Percentiles rank a stretch among this genome's conserved stretches.
Evolutionary conservation across 805 yeast genomes (phyloP).

Genomic region (baker's yeast (Saccharomyces cerevisiae)): DNA sequence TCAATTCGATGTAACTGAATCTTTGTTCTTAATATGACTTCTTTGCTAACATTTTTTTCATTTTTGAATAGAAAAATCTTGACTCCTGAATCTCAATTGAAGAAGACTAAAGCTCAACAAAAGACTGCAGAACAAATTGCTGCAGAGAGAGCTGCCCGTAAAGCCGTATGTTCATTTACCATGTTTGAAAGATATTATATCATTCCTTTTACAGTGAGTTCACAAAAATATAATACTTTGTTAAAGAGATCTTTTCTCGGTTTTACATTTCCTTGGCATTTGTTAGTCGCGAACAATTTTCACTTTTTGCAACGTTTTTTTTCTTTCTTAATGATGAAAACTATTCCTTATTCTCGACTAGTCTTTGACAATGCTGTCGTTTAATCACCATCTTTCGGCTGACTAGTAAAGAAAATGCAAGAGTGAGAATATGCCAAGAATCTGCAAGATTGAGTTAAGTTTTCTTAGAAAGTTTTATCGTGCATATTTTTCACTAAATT

Average conservation of each 20-base stretch:
- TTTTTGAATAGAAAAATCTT: slow-evolving; percentile 33
- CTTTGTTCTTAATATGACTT: neutral
- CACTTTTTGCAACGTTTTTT: neutral
- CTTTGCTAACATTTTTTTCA: neutral
- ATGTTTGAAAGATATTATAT: neutral
- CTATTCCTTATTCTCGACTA: slow-evolving; percentile 49
- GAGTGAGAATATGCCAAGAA: neutral
- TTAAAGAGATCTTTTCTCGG: neutral
- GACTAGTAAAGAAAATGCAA: slow-evolving; percentile 29
- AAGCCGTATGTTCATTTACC: slow-evolving; percentile 57
- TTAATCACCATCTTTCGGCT: slow-evolving; percentile 73
- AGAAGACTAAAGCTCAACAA: slow-evolving; percentile 71
- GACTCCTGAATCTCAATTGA: slow-evolving; percentile 77
- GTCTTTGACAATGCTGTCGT: slow-evolving; percentile 63
- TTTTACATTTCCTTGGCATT: neutral
- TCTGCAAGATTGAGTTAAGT: neutral
- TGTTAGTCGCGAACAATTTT: slow-evolving; percentile 5
- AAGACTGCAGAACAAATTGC: slow-evolving; percentile 70
- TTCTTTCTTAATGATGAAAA: slow-evolving; percentile 38
- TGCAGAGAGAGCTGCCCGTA: slow-evolving; percentile 71
- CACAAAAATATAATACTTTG: slow-evolving; percentile 2
- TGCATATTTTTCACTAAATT: neutral
- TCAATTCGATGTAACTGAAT: slow-evolving; percentile 34
- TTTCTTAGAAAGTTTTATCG: neutral
- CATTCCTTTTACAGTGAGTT: slow-evolving; percentile 2